phyloP scores from a whole-genome alignment of 495 filamentous ascomycete species.

The Aspergillus ostianus region DNA sequence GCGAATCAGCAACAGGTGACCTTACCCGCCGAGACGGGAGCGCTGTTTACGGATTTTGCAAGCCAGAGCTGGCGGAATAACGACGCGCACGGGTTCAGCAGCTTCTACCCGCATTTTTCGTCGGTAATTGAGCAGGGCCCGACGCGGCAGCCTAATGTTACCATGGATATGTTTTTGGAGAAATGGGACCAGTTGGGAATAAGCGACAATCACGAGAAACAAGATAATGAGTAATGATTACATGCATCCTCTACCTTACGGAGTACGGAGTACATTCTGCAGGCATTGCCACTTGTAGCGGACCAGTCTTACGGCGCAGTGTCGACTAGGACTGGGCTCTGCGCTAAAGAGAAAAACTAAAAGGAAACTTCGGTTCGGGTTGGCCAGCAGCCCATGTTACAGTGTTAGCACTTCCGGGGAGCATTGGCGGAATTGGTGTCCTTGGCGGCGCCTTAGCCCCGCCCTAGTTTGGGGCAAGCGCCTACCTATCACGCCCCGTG shows the following conservation, averaged over 20 bases:
- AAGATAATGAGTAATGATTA: background rate
- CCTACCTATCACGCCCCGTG: too few species aligned
- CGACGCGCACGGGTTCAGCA: constrained; percentile 26
- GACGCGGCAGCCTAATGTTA: constrained; percentile 10
- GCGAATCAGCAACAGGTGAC: constrained; percentile 26
- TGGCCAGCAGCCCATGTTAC: too few species aligned
- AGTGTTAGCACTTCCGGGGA: too few species aligned
- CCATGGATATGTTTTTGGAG: constrained; percentile 27
- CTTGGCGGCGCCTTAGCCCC: too few species aligned
- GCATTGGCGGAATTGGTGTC: too few species aligned
- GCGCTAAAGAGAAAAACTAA: too few species aligned
- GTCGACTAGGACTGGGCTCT: too few species aligned
- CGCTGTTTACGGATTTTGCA: constrained; percentile 32
- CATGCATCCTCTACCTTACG: background rate
- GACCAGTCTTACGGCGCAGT: too few species aligned
- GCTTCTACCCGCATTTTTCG: constrained; percentile 33
- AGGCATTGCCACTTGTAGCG: too few species aligned
- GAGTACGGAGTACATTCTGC: too few species aligned
- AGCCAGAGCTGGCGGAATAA: constrained; percentile 21
- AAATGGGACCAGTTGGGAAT: constrained; percentile 30
- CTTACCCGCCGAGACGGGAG: constrained; percentile 29
- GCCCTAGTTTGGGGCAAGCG: too few species aligned
- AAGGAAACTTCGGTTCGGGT: too few species aligned
- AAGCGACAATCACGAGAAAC: background rate
- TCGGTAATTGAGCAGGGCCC: constrained; percentile 15